These are phyloP conservation scores for Candida dubliniensis DNA, from an alignment of 1,139 yeast genomes.

Conservation along the genomic window DNA sequence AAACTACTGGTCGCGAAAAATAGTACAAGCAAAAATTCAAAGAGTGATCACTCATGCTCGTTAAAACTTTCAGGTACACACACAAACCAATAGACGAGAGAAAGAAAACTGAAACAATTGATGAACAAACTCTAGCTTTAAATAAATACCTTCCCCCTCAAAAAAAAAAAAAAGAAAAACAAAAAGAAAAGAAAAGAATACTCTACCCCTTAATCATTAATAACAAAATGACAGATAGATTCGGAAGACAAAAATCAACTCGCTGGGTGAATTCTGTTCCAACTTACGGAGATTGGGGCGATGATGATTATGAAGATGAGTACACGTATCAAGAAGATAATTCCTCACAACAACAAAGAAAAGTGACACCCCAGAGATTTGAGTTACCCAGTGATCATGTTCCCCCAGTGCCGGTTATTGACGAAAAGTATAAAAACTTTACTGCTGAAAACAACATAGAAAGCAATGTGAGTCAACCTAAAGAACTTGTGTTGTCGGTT, in stretches of 20 bases:
- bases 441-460: neutral
- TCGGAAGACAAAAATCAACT: slow-evolving; percentile 60
- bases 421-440: neutral
- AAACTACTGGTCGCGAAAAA: too few species aligned
- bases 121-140: too few species aligned
- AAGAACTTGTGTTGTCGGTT: slow-evolving; percentile 36
- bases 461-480: neutral
- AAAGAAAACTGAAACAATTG: too few species aligned
- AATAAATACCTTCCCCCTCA: neutral
- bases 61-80: too few species aligned
- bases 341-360: slow-evolving; percentile 1
- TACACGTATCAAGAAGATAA: slow-evolving; percentile 7
- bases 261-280: slow-evolving; percentile 62
- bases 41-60: too few species aligned
- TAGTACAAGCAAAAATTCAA: too few species aligned
- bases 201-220: neutral
- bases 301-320: slow-evolving; percentile 31
- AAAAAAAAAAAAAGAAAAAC: neutral
- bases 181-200: neutral
- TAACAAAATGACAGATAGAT: slow-evolving; percentile 39
- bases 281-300: slow-evolving; percentile 61
- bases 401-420: slow-evolving; percentile 9
- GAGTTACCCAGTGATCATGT: slow-evolving; percentile 10
- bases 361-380: slow-evolving; percentile 14
- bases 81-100: too few species aligned